Conservation (phyloP, 139 green algal species). For the Haematococcus sp. region DNA sequence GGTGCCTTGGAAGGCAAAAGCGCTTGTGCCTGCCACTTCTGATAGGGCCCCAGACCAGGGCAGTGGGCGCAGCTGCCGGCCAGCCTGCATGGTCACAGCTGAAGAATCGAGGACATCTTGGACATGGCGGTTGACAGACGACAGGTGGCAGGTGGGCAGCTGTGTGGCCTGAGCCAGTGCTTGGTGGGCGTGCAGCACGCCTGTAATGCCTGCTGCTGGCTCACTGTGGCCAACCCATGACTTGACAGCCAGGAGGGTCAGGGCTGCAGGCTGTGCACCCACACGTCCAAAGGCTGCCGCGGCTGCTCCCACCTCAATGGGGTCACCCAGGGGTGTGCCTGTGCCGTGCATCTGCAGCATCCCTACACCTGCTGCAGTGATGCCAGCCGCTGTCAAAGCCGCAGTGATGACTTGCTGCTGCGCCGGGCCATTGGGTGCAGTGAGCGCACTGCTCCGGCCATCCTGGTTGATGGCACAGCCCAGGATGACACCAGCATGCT, state of each 20-base stretch:
- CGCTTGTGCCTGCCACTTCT: conserved; percentile 49
- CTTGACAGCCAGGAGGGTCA: conserved; percentile 75
- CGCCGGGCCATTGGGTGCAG: conserved; percentile 58
- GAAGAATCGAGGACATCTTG: conserved; percentile 1
- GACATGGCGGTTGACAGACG: conserved; percentile 63
- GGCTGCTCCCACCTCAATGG: conserved; percentile 25
- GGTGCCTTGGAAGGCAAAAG: conserved; percentile 85
- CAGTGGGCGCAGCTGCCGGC: not conserved
- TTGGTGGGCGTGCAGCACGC: conserved; percentile 45
- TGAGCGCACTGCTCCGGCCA: conserved; percentile 78
- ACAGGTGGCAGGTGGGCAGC: conserved; percentile 64
- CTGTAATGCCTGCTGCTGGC: conserved; percentile 75
- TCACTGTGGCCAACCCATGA: conserved; percentile 81
- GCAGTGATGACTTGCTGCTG: conserved; percentile 70
- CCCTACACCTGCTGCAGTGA: conserved; percentile 29
- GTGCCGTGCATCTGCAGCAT: conserved; percentile 77
- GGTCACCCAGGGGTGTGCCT: conserved; percentile 75
- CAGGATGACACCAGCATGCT: not conserved
- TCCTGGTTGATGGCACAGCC: conserved; percentile 76
- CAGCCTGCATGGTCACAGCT: not conserved
- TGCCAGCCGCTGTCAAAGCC: conserved; percentile 38
- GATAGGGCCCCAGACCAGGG: not conserved
- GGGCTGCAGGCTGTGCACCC: conserved; percentile 9
- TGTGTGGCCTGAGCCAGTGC: not conserved
- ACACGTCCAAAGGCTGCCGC: no score